Conservation (phyloP, 495 filamentous ascomycete species). For the Bathelium albidoporum region DNA sequence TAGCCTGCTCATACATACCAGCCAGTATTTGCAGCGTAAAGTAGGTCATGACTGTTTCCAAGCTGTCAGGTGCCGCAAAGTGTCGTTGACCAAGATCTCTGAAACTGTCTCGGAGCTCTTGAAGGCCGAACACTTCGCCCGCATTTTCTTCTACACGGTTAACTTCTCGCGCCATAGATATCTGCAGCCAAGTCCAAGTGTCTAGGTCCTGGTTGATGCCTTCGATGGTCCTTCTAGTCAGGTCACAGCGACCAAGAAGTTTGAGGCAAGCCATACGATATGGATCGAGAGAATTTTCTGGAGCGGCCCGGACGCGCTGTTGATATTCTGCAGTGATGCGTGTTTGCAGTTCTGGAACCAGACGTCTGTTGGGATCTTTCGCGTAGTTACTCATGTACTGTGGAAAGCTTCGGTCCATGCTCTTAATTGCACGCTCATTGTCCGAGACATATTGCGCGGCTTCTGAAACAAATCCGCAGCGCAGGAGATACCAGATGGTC, state of each 20-base stretch:
- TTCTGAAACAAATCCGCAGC: constrained; percentile 72
- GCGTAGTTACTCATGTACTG: constrained; percentile 80
- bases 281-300: constrained; percentile 81
- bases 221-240: constrained; percentile 69
- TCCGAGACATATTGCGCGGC: constrained; percentile 75
- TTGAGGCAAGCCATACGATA: constrained; percentile 98
- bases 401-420: constrained; percentile 79
- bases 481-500: constrained; percentile 82
- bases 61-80: constrained; percentile 62
- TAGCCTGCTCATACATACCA: constrained; percentile 91
- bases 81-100: constrained; percentile 79
- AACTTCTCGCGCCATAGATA: constrained; percentile 79
- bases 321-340: constrained; percentile 84
- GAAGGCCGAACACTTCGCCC: constrained; percentile 77
- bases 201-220: constrained; percentile 69
- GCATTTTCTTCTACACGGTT: constrained; percentile 74
- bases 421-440: constrained; percentile 67
- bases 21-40: constrained; percentile 84
- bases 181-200: constrained; percentile 97
- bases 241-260: constrained; percentile 87
- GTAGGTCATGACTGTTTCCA: constrained; percentile 67
- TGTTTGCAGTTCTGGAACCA: constrained; percentile 67
- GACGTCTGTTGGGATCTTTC: constrained; percentile 55
- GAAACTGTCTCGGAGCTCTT: constrained; percentile 75
- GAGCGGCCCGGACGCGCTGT: constrained; percentile 68